Percentiles rank a stretch among this genome's conserved stretches.
phyloP scores from a whole-genome alignment of 768 basidiomycete species.

The Strobilomyces confusus region DNA sequence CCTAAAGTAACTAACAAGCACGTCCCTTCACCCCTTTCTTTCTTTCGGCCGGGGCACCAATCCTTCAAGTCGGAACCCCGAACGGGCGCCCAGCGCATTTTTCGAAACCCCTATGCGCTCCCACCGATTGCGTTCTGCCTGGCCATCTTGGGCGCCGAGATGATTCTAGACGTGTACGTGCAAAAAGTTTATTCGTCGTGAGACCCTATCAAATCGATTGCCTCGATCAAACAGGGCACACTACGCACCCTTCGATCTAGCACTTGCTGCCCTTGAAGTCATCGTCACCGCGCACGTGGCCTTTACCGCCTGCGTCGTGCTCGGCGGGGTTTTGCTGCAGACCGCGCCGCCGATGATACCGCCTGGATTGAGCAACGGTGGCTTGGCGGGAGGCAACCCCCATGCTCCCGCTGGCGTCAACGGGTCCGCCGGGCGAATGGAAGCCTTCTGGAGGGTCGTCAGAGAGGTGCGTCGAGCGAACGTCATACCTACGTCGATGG shows the following conservation, averaged over 20 bases:
- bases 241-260: conserved; percentile 76
- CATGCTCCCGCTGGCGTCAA: neutral
- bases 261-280: conserved; percentile 75
- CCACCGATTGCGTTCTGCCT: conserved; percentile 58
- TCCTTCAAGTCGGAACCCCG: conserved; percentile 4
- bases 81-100: conserved; percentile 26
- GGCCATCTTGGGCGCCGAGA: conserved; percentile 50
- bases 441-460: conserved; percentile 74
- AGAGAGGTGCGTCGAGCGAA: conserved; percentile 56
- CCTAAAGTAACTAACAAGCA: conserved; percentile 55
- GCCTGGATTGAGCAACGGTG: conserved; percentile 11
- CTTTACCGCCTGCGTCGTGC: conserved; percentile 76
- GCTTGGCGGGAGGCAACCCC: neutral
- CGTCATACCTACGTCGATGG: neutral
- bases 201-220: neutral
- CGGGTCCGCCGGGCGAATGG: conserved; percentile 61
- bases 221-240: conserved; percentile 35
- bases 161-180: conserved; percentile 56
- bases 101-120: conserved; percentile 74
- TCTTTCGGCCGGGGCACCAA: conserved; percentile 36
- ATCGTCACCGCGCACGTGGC: conserved; percentile 78
- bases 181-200: neutral
- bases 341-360: conserved; percentile 62
- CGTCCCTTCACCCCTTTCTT: conserved; percentile 48
- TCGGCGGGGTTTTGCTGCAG: conserved; percentile 85